These are phyloP conservation scores for Amanita phalloides DNA, from an alignment of 768 basidiomycete genomes.

Conservation along the genomic window DNA sequence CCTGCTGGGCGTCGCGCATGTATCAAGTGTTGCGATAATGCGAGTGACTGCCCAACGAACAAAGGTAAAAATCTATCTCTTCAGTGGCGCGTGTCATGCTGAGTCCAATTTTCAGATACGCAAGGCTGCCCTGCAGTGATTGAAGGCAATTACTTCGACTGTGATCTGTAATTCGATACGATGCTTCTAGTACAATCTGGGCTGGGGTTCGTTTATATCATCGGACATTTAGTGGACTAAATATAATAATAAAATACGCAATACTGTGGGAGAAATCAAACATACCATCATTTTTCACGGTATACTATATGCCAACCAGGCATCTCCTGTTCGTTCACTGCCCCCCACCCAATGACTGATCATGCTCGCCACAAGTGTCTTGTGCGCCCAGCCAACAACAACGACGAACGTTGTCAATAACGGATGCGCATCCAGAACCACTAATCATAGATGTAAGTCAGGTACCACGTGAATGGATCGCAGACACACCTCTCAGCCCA, in stretches of 20 bases:
- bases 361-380: constrained; percentile 51
- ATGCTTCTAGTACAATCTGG: neutral
- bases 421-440: constrained; percentile 71
- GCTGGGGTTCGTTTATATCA: neutral
- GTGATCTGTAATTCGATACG: constrained; percentile 10
- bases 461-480: neutral
- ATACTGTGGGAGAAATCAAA: neutral
- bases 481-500: constrained; percentile 57
- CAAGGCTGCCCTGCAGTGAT: constrained; percentile 43
- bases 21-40: constrained; percentile 47
- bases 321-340: constrained; percentile 44
- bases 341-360: constrained; percentile 54
- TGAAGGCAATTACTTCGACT: constrained; percentile 43
- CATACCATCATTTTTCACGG: constrained; percentile 26
- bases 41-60: constrained; percentile 40
- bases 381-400: constrained; percentile 59
- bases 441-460: constrained; percentile 21
- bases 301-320: constrained; percentile 78
- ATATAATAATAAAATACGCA: neutral
- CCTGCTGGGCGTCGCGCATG: constrained; percentile 40
- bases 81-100: neutral
- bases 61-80: constrained; percentile 21
- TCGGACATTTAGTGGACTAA: neutral
- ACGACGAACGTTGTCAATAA: constrained; percentile 68
- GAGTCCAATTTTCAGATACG: constrained; percentile 23